Base-by-base conservation (phyloP, 495 filamentous ascomycete genomes). In the Darksidea phi region DNA sequence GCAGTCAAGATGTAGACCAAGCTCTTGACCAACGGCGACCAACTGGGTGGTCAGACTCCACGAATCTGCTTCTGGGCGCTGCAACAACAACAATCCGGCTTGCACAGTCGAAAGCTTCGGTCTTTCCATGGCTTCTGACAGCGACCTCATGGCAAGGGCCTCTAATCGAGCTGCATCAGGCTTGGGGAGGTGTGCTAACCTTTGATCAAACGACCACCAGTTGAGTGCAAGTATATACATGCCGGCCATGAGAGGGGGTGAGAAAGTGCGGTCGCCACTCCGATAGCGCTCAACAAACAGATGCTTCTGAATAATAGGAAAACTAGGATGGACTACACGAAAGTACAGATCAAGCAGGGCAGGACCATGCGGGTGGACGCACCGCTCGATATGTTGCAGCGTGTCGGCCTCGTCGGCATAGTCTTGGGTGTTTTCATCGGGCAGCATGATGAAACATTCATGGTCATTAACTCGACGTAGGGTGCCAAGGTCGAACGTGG, bases 61-160 rank as follows among this genome's bases (percentile, higher is more conserved):
- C 24, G 91, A 88, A 64, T 91, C 89, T 1, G 92, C 81, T 46
- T 91, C 88, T 17, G 92, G 91, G 41, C 90, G 84, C 67, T 98
- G 92, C 61, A 93, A 87, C 20, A 98, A 80, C 36, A 98, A 74
- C 48, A 98, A 76, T 10, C 93, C 94, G 2, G 91, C 92, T 72
- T 98, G 94, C 26, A 98, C 83, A 1, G 92, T 94, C 15, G 93
- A 92, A n/a, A 97, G 80, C 61, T 93, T 95, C 2, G 94, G 89
- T 61, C 86, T 79, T 56, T 88, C 86, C 74, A 96, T 84, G 46
- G 90, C 89, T 55, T 89, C 84, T 1, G 82, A 83, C 47, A 96
- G 77, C 28, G 88, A 81, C 48, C 83, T 83, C 61, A 86, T 79
- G 34, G 92, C 88, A 26, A 91, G 77, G 61, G 86, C 82, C 75